Conservation (phyloP, 2,329 filamentous ascomycete species). For the Capronia americana region DNA sequence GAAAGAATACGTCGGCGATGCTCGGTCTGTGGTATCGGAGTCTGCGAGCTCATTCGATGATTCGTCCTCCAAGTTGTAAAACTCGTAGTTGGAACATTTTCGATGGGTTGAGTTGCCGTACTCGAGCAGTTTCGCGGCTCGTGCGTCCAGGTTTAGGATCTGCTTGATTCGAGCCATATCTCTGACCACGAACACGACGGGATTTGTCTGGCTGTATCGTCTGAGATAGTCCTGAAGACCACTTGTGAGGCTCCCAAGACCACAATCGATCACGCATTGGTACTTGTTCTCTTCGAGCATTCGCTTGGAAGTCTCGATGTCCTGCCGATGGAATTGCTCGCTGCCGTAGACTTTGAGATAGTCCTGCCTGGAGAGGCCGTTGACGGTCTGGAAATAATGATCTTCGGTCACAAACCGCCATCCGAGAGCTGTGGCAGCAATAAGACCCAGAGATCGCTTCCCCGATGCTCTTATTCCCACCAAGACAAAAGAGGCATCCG, state of each 20-base stretch:
- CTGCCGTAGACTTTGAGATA: conserved; percentile 50
- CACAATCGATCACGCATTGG: conserved; percentile 53
- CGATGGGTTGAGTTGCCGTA: conserved; percentile 55
- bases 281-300: conserved; percentile 54
- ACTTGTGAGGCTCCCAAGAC: conserved; percentile 51
- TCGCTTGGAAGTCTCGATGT: conserved; percentile 50
- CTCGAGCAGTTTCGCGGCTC: conserved; percentile 51
- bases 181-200: conserved; percentile 51
- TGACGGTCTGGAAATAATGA: conserved; percentile 53
- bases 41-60: conserved; percentile 43
- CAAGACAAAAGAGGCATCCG: conserved; percentile 51
- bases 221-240: conserved; percentile 51
- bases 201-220: conserved; percentile 47
- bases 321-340: conserved; percentile 51
- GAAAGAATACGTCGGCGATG: conserved; percentile 55
- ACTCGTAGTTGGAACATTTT: conserved; percentile 56
- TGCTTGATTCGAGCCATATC: conserved; percentile 50
- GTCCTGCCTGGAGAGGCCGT: conserved; percentile 50
- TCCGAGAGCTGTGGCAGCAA: conserved; percentile 52
- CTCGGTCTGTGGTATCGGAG: conserved; percentile 46
- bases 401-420: conserved; percentile 54
- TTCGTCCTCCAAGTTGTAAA: conserved; percentile 57
- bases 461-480: conserved; percentile 54
- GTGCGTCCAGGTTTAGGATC: conserved; percentile 53
- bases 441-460: conserved; percentile 52